phyloP scores from a whole-genome alignment of 306 rosid species.

The Mimosa bimucronata region DNA sequence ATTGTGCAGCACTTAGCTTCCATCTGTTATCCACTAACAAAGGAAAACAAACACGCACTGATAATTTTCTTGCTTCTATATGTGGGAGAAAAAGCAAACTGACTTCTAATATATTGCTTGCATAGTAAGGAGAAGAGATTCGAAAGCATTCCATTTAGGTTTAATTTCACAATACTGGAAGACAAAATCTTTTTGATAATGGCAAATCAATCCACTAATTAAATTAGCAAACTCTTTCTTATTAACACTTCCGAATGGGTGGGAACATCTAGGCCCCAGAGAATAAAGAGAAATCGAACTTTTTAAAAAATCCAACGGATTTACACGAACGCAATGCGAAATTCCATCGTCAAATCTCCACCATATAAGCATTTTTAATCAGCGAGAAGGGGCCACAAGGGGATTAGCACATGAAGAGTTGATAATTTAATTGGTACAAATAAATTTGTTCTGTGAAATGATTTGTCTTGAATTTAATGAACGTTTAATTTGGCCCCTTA shows the following conservation, averaged over 20 bases:
- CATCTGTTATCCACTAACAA: slow-evolving; percentile 37
- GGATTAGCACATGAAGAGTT: slow-evolving; percentile 41
- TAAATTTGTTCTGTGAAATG: not conserved
- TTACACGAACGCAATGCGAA: not conserved
- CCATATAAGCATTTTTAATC: not conserved
- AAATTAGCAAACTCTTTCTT: not conserved
- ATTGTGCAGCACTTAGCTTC: slow-evolving; percentile 6
- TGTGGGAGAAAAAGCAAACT: not conserved
- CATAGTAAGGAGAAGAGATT: not conserved
- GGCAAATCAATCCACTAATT: not conserved
- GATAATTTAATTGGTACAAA: slow-evolving; percentile 4
- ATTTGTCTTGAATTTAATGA: slow-evolving; percentile 6
- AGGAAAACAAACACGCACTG: slow-evolving; percentile 5
- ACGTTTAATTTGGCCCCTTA: slow-evolving; percentile 36
- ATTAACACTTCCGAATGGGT: not conserved
- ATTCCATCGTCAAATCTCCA: not conserved
- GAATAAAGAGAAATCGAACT: slow-evolving; percentile 7
- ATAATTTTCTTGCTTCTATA: not conserved
- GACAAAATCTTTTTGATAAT: not conserved
- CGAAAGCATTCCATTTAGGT: not conserved
- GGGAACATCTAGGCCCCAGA: slow-evolving; percentile 12
- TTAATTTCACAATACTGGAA: not conserved
- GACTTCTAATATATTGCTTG: not conserved
- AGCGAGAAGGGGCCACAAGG: slow-evolving; percentile 9
- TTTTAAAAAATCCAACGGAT: not conserved